These are phyloP conservation scores for Mycosphaerella sp. DNA, from an alignment of 2,329 filamentous ascomycete genomes.

Conservation along the genomic window DNA sequence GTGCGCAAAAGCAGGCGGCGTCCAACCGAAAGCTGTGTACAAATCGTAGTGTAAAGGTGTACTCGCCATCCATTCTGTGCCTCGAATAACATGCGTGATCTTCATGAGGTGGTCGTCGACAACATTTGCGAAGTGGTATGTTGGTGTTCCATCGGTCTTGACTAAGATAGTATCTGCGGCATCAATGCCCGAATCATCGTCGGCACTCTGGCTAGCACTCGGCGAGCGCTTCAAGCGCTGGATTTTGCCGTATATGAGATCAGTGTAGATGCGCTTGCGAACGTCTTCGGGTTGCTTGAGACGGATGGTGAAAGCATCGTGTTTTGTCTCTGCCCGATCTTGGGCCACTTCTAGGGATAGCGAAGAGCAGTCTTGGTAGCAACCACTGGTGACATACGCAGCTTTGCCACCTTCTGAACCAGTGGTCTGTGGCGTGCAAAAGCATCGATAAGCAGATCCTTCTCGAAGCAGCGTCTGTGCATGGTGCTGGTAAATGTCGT, in stretches of 20 bases:
- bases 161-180: constrained; percentile 83
- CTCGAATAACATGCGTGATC: constrained; percentile 91
- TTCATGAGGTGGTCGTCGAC: constrained; percentile 94
- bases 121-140: constrained; percentile 96
- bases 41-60: constrained; percentile 69
- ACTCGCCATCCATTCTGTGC: constrained; percentile 93
- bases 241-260: constrained; percentile 72
- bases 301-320: constrained; percentile 70
- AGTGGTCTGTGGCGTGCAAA: constrained; percentile 57
- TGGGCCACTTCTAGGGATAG: constrained; percentile 63
- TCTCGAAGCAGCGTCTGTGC: constrained; percentile 61
- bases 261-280: constrained; percentile 55
- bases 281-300: constrained; percentile 60
- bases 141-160: constrained; percentile 87
- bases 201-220: constrained; percentile 27
- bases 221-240: constrained; percentile 36
- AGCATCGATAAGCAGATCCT: constrained; percentile 84
- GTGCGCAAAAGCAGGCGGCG: constrained; percentile 45
- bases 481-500: constrained; percentile 64
- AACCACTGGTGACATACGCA: constrained; percentile 56
- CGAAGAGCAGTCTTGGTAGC: constrained; percentile 67
- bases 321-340: constrained; percentile 56
- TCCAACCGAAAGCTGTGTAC: constrained; percentile 47
- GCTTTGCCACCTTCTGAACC: constrained; percentile 50
- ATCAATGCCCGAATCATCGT: constrained; percentile 37